Evolutionary conservation across 2,329 filamentous ascomycete species (phyloP).

Genomic region (Tolypocladium guangdongense): DNA sequence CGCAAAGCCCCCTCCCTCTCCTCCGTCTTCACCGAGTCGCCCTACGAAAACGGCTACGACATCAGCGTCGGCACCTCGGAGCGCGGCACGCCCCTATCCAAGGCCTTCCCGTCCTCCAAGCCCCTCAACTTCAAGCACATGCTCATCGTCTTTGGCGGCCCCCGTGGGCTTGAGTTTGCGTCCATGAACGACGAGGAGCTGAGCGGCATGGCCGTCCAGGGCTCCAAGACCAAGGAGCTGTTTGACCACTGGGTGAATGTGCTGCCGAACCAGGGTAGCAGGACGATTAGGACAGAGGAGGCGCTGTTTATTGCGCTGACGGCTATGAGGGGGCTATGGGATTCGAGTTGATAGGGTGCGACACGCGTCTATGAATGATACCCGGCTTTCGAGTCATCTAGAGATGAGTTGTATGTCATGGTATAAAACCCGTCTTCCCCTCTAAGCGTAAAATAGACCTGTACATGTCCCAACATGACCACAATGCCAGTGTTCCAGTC

Average conservation of each 20-base stretch:
- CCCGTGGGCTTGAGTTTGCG: constrained; percentile 67
- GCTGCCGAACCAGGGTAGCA: constrained; percentile 67
- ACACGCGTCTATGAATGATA: constrained; percentile 2
- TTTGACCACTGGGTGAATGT: constrained; percentile 84
- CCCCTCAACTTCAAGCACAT: constrained; percentile 53
- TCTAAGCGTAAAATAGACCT: background rate
- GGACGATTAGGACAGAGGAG: constrained; percentile 76
- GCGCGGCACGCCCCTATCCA: constrained; percentile 46
- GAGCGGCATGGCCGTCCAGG: constrained; percentile 49
- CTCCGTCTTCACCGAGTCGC: constrained; percentile 64
- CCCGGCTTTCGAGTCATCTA: background rate
- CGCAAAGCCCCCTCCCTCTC: constrained; percentile 57
- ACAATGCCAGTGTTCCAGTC: background rate
- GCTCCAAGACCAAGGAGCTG: constrained; percentile 53
- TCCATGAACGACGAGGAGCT: constrained; percentile 49
- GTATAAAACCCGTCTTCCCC: background rate
- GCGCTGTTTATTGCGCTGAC: constrained; percentile 68
- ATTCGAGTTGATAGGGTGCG: constrained; percentile 8
- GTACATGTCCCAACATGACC: background rate
- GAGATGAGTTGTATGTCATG: background rate
- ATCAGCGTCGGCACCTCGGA: constrained; percentile 76
- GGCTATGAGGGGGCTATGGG: constrained; percentile 51
- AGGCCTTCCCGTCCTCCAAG: constrained; percentile 27
- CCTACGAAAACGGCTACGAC: constrained; percentile 70
- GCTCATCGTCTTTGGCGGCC: constrained; percentile 70